Evolutionary conservation across 2,329 filamentous ascomycete genomes (phyloP).

Genomic region (Fusarium staphyleae): DNA sequence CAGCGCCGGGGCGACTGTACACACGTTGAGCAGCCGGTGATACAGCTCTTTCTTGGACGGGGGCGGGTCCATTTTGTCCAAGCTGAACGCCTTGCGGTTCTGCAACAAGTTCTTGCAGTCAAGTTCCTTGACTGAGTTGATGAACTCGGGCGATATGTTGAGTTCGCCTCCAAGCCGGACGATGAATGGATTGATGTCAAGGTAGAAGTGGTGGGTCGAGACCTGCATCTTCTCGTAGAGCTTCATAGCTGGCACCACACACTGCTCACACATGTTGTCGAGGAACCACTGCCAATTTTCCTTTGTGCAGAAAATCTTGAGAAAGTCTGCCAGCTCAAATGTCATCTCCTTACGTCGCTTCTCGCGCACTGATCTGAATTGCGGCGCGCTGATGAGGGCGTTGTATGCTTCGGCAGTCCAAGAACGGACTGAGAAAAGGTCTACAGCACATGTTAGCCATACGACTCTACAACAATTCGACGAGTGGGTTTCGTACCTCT

Average conservation of each 20-base stretch:
- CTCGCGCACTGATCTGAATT: conserved; percentile 40
- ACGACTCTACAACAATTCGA: neutral
- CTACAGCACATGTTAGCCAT: conserved; percentile 24
- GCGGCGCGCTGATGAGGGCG: conserved; percentile 44
- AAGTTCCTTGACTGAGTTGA: conserved; percentile 43
- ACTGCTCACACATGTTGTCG: conserved; percentile 36
- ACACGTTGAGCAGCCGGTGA: conserved; percentile 45
- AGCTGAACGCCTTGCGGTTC: conserved; percentile 47
- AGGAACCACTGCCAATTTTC: conserved; percentile 36
- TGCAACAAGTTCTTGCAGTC: conserved; percentile 49
- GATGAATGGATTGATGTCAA: conserved; percentile 45
- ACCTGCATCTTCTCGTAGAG: conserved; percentile 51
- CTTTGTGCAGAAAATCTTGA: conserved; percentile 42
- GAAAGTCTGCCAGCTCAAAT: conserved; percentile 38
- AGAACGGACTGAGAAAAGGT: conserved; percentile 47
- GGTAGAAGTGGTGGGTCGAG: conserved; percentile 49
- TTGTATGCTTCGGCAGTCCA: conserved; percentile 51
- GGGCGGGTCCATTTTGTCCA: conserved; percentile 43
- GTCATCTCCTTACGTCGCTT: conserved; percentile 40
- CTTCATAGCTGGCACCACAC: conserved; percentile 47
- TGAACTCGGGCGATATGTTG: conserved; percentile 42
- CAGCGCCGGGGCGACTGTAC: conserved; percentile 47
- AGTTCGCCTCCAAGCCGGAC: conserved; percentile 36
- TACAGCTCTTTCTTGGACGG: conserved; percentile 45
- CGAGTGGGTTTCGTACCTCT: conserved; percentile 41